These are phyloP conservation scores for Nevesoporus exiguus DNA, from an alignment of 768 basidiomycete species.

Conservation along the genomic window DNA sequence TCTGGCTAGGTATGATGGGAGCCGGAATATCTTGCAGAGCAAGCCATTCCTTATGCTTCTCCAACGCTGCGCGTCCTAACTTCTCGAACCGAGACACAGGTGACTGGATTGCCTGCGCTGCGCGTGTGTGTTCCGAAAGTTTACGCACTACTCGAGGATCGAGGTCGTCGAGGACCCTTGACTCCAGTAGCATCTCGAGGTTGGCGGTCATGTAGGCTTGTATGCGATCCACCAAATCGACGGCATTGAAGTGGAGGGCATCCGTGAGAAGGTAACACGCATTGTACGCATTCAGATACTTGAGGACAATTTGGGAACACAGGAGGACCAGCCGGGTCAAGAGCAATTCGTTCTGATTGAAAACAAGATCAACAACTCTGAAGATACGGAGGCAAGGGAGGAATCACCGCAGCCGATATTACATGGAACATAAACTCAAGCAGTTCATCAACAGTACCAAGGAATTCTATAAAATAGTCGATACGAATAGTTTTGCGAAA, in stretches of 20 bases:
- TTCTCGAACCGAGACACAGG: constrained; percentile 59
- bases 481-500: background rate
- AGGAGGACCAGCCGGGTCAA: constrained; percentile 81
- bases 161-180: constrained; percentile 74
- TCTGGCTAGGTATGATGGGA: constrained; percentile 41
- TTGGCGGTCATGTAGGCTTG: constrained; percentile 80
- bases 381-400: background rate
- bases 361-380: background rate
- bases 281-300: constrained; percentile 67
- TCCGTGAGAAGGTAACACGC: constrained; percentile 78
- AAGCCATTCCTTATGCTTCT: constrained; percentile 69
- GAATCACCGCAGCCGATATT: constrained; percentile 74
- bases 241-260: constrained; percentile 74
- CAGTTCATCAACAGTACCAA: constrained; percentile 64
- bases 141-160: constrained; percentile 60
- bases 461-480: constrained; percentile 47
- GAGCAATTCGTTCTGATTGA: constrained; percentile 74
- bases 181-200: constrained; percentile 84
- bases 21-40: constrained; percentile 62
- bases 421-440: constrained; percentile 87
- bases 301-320: constrained; percentile 74
- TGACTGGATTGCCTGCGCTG: constrained; percentile 61
- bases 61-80: constrained; percentile 53
- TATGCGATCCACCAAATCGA: constrained; percentile 62
- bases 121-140: constrained; percentile 55